These are phyloP conservation scores for Metschnikowia drakensbergensis DNA, from an alignment of 805 yeast species.

Conservation along the genomic window DNA sequence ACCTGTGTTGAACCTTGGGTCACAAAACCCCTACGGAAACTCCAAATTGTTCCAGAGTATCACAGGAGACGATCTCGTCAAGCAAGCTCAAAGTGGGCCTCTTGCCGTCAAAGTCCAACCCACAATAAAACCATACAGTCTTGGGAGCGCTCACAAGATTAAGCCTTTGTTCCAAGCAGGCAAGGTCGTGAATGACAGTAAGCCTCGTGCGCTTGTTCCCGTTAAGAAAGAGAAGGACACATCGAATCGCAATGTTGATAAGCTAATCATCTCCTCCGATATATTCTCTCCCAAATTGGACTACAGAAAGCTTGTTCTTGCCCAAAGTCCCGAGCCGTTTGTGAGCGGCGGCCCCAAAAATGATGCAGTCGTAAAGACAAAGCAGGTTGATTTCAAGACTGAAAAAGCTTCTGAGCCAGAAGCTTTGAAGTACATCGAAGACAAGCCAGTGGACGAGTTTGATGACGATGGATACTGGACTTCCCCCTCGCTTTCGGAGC, in stretches of 20 bases:
- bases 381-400: conserved; percentile 32
- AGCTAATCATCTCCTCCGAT: conserved; percentile 65
- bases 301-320: conserved; percentile 50
- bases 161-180: conserved; percentile 47
- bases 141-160: conserved; percentile 54
- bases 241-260: conserved; percentile 46
- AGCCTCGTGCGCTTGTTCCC: neutral
- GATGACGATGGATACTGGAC: conserved; percentile 84
- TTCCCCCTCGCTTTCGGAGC: conserved; percentile 66
- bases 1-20: conserved; percentile 22
- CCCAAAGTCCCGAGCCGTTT: conserved; percentile 7
- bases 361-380: conserved; percentile 16
- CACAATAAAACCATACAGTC: conserved; percentile 55
- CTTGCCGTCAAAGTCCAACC: conserved; percentile 19
- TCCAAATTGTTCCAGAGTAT: conserved; percentile 61
- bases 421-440: conserved; percentile 14
- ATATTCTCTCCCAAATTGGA: conserved; percentile 63
- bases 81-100: conserved; percentile 25
- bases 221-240: neutral
- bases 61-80: conserved; percentile 25
- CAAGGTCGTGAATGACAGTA: neutral
- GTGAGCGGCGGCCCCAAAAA: conserved; percentile 6
- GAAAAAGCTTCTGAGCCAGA: conserved; percentile 7
- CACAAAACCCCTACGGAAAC: conserved; percentile 70
- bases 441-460: conserved; percentile 28